Conservation (phyloP, 1,284 basidiomycete genomes). For the Gymnopus androsaceus region DNA sequence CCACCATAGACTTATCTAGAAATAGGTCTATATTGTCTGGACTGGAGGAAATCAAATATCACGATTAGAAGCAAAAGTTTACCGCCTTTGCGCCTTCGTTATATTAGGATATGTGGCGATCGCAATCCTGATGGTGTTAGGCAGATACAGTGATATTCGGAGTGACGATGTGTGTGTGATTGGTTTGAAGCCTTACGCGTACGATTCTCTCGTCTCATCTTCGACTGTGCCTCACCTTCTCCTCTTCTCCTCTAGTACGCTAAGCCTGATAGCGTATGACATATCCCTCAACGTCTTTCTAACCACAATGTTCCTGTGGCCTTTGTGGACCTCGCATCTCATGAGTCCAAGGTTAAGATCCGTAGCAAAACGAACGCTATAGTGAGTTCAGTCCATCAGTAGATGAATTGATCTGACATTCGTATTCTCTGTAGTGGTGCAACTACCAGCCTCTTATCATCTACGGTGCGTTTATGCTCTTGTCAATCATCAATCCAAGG, state of each 20-base stretch:
- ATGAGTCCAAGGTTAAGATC: slow-evolving; percentile 13
- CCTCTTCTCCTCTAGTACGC: background rate
- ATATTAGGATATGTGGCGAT: slow-evolving; percentile 8
- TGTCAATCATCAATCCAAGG: background rate
- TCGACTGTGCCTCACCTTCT: background rate
- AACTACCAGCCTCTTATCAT: slow-evolving; percentile 12
- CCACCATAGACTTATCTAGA: background rate
- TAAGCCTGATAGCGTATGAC: slow-evolving; percentile 13
- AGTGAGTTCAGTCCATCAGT: background rate
- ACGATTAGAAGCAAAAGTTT: slow-evolving; percentile 10
- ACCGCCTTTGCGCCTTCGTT: slow-evolving; percentile 12
- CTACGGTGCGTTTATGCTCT: slow-evolving; percentile 6
- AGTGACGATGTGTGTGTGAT: slow-evolving; percentile 13
- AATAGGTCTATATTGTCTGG: slow-evolving; percentile 17
- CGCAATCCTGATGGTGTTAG: slow-evolving; percentile 8
- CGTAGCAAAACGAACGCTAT: slow-evolving; percentile 13
- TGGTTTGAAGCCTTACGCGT: slow-evolving; percentile 13
- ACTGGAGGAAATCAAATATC: slow-evolving; percentile 15
- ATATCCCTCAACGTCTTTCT: slow-evolving; percentile 13
- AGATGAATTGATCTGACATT: background rate
- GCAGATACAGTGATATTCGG: slow-evolving; percentile 8
- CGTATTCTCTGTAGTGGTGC: slow-evolving; percentile 9
- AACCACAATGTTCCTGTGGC: slow-evolving; percentile 17
- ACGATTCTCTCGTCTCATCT: background rate
- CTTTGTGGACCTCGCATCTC: slow-evolving; percentile 10